phyloP scores from a whole-genome alignment of 768 basidiomycete species.

The Mycena galopus region DNA sequence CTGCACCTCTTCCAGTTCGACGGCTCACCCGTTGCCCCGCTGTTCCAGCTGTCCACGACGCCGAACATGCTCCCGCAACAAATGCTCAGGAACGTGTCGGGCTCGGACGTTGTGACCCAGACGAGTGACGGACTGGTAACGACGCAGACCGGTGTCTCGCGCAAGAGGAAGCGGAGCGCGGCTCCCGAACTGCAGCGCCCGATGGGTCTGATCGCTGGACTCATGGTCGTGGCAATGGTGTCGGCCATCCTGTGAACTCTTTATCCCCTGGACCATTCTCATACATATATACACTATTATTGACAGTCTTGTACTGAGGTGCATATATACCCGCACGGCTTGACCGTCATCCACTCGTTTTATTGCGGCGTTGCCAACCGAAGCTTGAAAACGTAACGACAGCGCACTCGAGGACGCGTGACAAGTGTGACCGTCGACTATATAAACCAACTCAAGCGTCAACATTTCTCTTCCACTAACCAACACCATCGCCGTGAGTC shows the following conservation, averaged over 20 bases:
- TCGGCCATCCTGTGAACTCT: conserved; percentile 27
- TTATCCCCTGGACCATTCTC: conserved; percentile 5
- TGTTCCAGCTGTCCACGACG: conserved; percentile 73
- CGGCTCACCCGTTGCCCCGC: conserved; percentile 80
- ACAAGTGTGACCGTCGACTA: not conserved
- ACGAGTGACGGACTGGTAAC: conserved; percentile 42
- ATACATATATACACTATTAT: conserved; percentile 21
- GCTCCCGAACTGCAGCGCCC: conserved; percentile 26
- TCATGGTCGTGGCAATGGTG: conserved; percentile 27
- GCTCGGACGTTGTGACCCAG: conserved; percentile 38
- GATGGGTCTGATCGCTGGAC: conserved; percentile 20
- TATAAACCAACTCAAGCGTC: not conserved
- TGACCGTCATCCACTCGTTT: conserved; percentile 19
- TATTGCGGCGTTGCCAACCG: not conserved
- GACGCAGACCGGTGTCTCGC: conserved; percentile 24
- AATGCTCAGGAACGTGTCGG: conserved; percentile 67
- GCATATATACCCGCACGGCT: conserved; percentile 24
- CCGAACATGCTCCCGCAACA: conserved; percentile 91
- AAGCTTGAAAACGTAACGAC: no score
- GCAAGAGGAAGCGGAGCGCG: conserved; percentile 33
- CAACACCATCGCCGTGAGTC: conserved; percentile 24
- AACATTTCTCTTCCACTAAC: conserved; percentile 1
- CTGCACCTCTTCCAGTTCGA: conserved; percentile 86
- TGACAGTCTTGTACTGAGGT: conserved; percentile 17
- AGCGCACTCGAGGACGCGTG: no score